Evolutionary conservation across 306 rosid genomes (phyloP).

Genomic region (Cucumis cinereus): DNA sequence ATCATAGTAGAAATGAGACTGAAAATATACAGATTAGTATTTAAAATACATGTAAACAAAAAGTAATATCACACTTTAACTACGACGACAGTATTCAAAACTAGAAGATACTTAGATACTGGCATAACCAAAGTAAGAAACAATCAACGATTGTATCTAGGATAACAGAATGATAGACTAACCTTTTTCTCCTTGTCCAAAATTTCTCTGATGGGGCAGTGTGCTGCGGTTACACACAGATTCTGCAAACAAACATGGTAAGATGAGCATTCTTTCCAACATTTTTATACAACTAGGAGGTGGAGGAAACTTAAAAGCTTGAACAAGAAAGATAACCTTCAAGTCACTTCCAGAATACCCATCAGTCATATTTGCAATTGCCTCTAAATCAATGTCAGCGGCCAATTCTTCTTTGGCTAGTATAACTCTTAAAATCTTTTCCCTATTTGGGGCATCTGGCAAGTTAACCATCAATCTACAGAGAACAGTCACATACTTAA

Average conservation of each 20-base stretch:
- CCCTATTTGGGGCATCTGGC: constrained; percentile 79
- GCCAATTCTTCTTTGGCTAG: constrained; percentile 80
- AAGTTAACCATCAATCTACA: constrained; percentile 89
- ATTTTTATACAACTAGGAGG: background rate
- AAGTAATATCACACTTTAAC: background rate
- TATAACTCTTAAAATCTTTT: constrained; percentile 63
- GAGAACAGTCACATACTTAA: background rate
- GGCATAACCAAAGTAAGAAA: background rate
- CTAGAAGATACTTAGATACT: background rate
- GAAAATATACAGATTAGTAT: background rate
- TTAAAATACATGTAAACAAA: background rate
- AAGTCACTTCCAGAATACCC: constrained; percentile 97
- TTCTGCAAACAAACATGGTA: constrained; percentile 40
- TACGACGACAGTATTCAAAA: background rate
- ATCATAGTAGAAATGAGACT: background rate
- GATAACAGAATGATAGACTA: background rate
- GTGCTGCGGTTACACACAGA: constrained; percentile 83
- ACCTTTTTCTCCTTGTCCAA: constrained; percentile 92
- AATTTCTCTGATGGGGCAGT: constrained; percentile 78
- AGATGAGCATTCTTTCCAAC: background rate
- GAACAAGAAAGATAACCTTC: constrained; percentile 38
- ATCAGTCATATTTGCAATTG: constrained; percentile 72
- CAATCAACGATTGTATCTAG: background rate
- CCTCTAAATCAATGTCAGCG: constrained; percentile 64
- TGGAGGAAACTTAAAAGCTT: background rate